Conservation (phyloP, 129 eudicot genomes). For the Helianthus tuberosus region DNA sequence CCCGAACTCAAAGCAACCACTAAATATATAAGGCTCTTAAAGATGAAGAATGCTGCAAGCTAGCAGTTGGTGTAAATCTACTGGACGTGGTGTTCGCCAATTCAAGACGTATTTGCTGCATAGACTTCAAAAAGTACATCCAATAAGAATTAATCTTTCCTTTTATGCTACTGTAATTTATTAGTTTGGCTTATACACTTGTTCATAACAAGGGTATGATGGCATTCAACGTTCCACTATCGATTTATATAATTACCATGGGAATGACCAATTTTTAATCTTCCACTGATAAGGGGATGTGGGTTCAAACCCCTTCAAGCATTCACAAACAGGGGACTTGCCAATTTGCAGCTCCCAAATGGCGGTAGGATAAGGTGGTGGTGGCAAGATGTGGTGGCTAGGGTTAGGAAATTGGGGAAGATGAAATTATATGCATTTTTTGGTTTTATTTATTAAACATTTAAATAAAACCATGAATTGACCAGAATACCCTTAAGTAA, state of each 20-base stretch:
- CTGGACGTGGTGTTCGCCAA: slow-evolving; percentile 93
- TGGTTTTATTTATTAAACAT: no score
- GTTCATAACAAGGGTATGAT: slow-evolving; percentile 6
- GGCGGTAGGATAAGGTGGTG: no score
- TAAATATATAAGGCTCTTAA: background rate
- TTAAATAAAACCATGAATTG: no score
- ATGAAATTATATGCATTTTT: no score
- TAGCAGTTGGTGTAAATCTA: slow-evolving; percentile 42
- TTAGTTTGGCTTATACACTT: slow-evolving; percentile 3
- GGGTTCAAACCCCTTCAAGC: no score
- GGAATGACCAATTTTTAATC: no score
- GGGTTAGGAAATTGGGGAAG: no score
- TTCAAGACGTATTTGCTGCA: slow-evolving; percentile 88
- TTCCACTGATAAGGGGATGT: no score
- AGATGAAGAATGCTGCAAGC: slow-evolving; percentile 7
- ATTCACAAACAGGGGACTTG: no score
- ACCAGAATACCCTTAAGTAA: no score
- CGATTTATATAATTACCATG: background rate
- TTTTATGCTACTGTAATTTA: background rate
- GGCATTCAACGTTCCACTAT: background rate
- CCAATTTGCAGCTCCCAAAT: no score
- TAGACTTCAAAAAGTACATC: slow-evolving; percentile 71
- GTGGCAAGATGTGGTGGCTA: no score
- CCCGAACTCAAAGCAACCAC: background rate
- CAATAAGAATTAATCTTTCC: background rate